Evolutionary conservation across 169 alveolate species (phyloP).

Genomic region (Plasmodium billcollinsi): DNA sequence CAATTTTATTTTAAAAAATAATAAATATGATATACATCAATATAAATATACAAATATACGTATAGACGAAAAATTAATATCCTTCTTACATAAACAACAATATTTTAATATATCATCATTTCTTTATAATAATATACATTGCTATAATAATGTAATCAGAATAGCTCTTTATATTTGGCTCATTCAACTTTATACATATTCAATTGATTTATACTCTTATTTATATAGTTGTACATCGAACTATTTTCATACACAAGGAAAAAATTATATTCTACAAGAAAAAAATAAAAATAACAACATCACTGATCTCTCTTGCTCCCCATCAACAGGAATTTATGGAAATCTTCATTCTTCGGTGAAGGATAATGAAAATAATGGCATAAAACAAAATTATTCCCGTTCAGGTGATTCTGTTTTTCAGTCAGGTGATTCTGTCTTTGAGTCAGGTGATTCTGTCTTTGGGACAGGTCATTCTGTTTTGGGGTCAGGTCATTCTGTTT

Average conservation of each 20-base stretch:
- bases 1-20: conserved; percentile 45
- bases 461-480: no score
- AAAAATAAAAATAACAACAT: neutral
- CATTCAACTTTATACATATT: conserved; percentile 46
- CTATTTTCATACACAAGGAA: neutral
- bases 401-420: no score
- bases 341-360: no score
- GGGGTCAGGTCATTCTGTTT: no score
- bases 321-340: no score
- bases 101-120: conserved; percentile 38
- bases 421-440: no score
- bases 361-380: no score
- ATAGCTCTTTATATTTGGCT: conserved; percentile 70
- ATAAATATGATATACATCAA: conserved; percentile 67
- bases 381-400: no score
- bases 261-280: neutral
- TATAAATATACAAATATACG: conserved; percentile 46
- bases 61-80: conserved; percentile 62
- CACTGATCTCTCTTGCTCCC: neutral
- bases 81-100: conserved; percentile 70
- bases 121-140: conserved; percentile 66
- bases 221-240: conserved; percentile 13
- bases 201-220: conserved; percentile 54
- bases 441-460: no score
- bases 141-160: conserved; percentile 35